Base-by-base conservation (phyloP, 192 early-diverging fungal species). In the Entrophospora sp. region DNA sequence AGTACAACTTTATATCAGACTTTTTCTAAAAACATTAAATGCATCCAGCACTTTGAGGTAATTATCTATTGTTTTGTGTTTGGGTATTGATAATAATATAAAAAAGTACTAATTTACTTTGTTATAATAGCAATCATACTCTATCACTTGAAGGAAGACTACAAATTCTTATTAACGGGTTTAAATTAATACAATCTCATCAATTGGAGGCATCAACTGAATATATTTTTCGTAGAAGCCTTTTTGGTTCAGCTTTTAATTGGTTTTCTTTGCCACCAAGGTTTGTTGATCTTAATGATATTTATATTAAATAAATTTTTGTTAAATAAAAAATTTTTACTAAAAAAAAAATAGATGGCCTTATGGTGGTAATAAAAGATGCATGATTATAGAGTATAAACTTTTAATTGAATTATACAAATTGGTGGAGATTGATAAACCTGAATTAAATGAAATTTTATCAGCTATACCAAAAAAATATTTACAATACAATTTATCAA, bases 191-290 rank as follows among this genome's bases (percentile, higher is more conserved):
- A 52, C 85, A 81, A 75, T 85, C 78, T 46, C 87, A 75, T 65
- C 84, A 78, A 31, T 74, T 77, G 72, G 88, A 83, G 64, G 82
- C 81, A 14, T 83, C 83, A 37, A 70, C 79, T 9, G 85, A 83
- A 71, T 80, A 79, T 72, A 84, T 75, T 71, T 81, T 88, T 58
- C 85, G 80, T 35, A 78, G 79, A 18, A 74, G 77, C 0, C 70
- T 95, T 30, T 91, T 91, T 69, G 61, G 73, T 9, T 70, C 88
- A 60, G 88, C 90, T 1, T 86, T 94, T 37, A 71, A 83, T n/a
- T 95, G 92, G 92, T 97, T 94, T 71, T 72, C 81, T 24, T 67
- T 83, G 32, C 68, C 89, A 13, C 87, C 93, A 8, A 82, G 74
- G 80, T 86, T 58, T 13, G 32, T 27, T 9, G n/a, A 5, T 12